Evolutionary conservation across 257 asterid species (phyloP).

Genomic region (Solanum piurae): DNA sequence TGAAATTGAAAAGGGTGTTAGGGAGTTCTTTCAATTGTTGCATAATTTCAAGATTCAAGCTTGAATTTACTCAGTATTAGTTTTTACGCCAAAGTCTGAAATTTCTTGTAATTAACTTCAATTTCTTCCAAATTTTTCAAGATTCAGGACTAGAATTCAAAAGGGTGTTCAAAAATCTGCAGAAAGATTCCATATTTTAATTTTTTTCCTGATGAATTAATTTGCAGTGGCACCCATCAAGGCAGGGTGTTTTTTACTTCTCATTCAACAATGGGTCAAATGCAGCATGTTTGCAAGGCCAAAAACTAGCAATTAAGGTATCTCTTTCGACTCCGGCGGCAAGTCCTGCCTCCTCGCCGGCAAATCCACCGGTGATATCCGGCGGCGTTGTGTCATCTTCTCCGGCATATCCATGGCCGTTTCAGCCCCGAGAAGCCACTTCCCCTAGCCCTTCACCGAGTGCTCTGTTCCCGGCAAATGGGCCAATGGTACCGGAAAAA

Average conservation of each 20-base stretch:
- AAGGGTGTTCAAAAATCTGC: background rate
- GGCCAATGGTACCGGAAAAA: constrained; percentile 41
- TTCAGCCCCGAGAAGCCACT: constrained; percentile 39
- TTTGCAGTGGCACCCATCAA: constrained; percentile 80
- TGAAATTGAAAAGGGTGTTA: background rate
- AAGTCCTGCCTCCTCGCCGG: constrained; percentile 23
- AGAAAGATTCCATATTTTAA: background rate
- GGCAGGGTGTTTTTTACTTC: constrained; percentile 78
- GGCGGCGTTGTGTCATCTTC: constrained; percentile 77
- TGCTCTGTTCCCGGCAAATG: constrained; percentile 21
- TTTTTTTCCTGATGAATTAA: background rate
- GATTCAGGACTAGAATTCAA: background rate
- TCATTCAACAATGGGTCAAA: constrained; percentile 68
- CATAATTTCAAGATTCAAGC: background rate
- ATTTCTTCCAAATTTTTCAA: background rate
- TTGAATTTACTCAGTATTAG: too few species aligned
- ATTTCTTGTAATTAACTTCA: background rate
- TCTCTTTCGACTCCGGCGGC: constrained; percentile 16
- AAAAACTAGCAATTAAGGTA: constrained; percentile 57
- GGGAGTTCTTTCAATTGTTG: background rate
- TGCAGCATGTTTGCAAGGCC: constrained; percentile 49
- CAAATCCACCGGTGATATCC: constrained; percentile 27
- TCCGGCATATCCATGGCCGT: constrained; percentile 89
- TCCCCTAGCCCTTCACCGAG: constrained; percentile 71
- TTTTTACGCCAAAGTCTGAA: background rate